A percentile compares a stretch with the other conserved stretches of the same genome.
These are phyloP conservation scores for Amanita pallidorosea DNA, from an alignment of 768 basidiomycete species.

Conservation along the genomic window DNA sequence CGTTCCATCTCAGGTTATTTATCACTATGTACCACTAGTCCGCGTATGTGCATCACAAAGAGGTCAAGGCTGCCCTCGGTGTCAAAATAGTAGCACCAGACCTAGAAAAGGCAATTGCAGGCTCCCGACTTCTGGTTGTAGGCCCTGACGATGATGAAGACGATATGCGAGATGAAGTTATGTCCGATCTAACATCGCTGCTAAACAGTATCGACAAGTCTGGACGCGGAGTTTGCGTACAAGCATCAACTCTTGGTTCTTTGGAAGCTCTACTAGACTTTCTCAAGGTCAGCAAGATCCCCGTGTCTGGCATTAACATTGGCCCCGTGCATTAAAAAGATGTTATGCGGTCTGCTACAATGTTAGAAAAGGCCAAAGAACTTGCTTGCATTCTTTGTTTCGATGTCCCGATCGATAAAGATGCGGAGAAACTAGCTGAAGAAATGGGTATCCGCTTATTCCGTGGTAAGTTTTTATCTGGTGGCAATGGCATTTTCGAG, in stretches of 20 bases:
- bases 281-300: conserved; percentile 90
- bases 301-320: conserved; percentile 95
- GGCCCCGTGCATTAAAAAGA: conserved; percentile 96
- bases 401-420: conserved; percentile 90
- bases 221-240: conserved; percentile 95
- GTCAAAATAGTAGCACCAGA: conserved; percentile 94
- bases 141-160: conserved; percentile 97
- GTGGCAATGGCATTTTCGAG: not conserved
- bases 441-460: conserved; percentile 93
- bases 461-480: conserved; percentile 50
- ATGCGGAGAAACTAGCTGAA: conserved; percentile 83
- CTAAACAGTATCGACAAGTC: conserved; percentile 88
- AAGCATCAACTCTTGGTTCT: conserved; percentile 94
- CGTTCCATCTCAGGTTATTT: conserved; percentile 2
- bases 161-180: conserved; percentile 87
- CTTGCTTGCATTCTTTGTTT: conserved; percentile 94
- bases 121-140: conserved; percentile 84
- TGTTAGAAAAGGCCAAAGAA: conserved; percentile 95
- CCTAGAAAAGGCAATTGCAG: conserved; percentile 96
- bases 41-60: conserved; percentile 93
- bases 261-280: conserved; percentile 95
- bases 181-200: conserved; percentile 88
- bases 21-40: conserved; percentile 40
- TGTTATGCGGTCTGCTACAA: conserved; percentile 82
- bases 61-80: conserved; percentile 93